Evolutionary conservation across 257 asterid genomes (phyloP), one percentile per base, ranked within the genome.

Genomic region (Penstemon newberryi): DNA sequence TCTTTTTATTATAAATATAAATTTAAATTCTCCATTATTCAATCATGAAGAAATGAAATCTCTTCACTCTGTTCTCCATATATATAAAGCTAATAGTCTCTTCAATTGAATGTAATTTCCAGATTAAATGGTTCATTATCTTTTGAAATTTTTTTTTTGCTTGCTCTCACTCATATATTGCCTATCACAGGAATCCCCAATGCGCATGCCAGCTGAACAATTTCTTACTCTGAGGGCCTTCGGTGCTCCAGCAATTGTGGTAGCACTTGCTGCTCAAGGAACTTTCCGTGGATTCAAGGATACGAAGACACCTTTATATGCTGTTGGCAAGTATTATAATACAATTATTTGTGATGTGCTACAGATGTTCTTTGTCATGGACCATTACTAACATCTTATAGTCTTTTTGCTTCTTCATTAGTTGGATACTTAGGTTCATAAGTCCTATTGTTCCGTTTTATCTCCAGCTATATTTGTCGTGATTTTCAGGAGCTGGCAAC

Each of bases 181-280:
- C 73, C 42, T 68, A 43, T 40, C 60, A 70, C 81, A 93, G 99
- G 97, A 90, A 80, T 93, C 99, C 63, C 89, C 97, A 36, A 93
- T 93, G 94, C 96, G 84, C 62, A 10, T 45, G 44, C 99, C 99
- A 64, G 96, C 97, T 69, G 95, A 86, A 75, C 91, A 88, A 72
- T 93, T 85, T 83, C 96, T 93, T 77, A 75, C 88, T 0, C 67
- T 88, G 73, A 75, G 99, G 81, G 94, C 96, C 46, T 84, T 85
- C 71, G 99, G 99, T 69, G 94, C 99, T 73, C 95, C 95, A 43
- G 86, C 99, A 25, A 82, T 90, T n/a, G 97, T 93, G 47, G 76
- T 90, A 54, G 96, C 97, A 39, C 95, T 93, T 77, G 97, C 99
- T 75, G 93, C 93, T 63, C 99, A 93, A 80, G 99, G 97, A 77